phyloP scores from a whole-genome alignment of 495 filamentous ascomycete genomes.

The Tirmania nivea region DNA sequence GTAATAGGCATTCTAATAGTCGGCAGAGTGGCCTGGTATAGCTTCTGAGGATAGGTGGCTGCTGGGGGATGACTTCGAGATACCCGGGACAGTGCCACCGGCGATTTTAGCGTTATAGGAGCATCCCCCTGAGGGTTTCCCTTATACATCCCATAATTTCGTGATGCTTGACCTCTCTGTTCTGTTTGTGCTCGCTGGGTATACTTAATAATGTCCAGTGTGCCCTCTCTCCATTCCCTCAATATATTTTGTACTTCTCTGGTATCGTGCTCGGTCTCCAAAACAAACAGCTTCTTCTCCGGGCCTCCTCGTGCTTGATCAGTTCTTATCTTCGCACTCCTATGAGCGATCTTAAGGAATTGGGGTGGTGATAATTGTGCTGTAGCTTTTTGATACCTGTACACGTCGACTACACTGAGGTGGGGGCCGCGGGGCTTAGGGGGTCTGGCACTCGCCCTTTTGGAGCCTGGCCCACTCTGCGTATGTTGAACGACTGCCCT shows the following conservation, averaged over 20 bases:
- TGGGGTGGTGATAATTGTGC: conserved; percentile 27
- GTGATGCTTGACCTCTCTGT: too few relatives aligned
- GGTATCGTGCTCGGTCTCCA: conserved; percentile 53
- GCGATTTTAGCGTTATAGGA: too few relatives aligned
- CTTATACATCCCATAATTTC: too few relatives aligned
- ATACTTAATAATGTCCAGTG: conserved; percentile 3
- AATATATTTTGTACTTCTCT: conserved; percentile 48
- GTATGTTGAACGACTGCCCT: conserved; percentile 15
- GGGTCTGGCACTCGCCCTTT: background rate
- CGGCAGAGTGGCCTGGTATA: too few relatives aligned
- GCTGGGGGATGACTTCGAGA: too few relatives aligned
- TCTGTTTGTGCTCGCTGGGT: background rate
- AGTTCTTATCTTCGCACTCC: conserved; percentile 37
- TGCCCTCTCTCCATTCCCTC: conserved; percentile 54
- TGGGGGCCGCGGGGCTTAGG: conserved; percentile 19
- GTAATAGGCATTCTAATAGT: too few relatives aligned
- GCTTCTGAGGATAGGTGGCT: too few relatives aligned
- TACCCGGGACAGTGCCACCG: too few relatives aligned
- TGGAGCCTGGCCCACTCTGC: conserved; percentile 10
- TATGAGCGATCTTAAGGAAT: conserved; percentile 61
- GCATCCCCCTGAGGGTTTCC: too few relatives aligned
- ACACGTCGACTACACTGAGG: conserved; percentile 53
- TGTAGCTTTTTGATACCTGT: conserved; percentile 23
- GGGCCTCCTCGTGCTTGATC: conserved; percentile 54
- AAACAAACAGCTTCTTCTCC: conserved; percentile 45